Percentiles rank a stretch among this genome's conserved stretches.
phyloP scores from a whole-genome alignment of 2,329 filamentous ascomycete genomes.

The Periconia digitata region DNA sequence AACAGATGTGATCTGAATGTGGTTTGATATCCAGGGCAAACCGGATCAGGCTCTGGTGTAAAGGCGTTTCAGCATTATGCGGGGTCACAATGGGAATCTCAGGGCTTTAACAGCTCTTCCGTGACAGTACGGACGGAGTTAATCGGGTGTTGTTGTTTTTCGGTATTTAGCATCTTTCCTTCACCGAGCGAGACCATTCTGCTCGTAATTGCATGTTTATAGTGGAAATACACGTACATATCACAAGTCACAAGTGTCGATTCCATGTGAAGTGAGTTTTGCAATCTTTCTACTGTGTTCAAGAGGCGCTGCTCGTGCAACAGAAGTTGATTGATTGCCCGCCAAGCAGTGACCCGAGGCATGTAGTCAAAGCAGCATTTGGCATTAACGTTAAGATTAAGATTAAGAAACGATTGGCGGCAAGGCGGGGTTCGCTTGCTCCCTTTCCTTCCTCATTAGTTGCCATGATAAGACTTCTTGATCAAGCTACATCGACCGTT shows the following conservation, averaged over 20 bases:
- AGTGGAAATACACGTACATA: not conserved
- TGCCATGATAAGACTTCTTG: not conserved
- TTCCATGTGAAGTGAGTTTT: too few relatives aligned
- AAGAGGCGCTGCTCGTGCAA: too few relatives aligned
- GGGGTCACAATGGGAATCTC: not conserved
- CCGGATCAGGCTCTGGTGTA: conserved; percentile 5
- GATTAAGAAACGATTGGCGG: not conserved
- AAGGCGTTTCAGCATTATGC: not conserved
- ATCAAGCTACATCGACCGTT: not conserved
- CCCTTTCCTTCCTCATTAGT: not conserved
- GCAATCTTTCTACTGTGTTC: too few relatives aligned
- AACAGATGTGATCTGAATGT: not conserved
- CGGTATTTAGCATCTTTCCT: not conserved
- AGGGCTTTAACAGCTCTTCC: not conserved
- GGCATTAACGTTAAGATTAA: not conserved
- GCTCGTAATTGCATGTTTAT: not conserved
- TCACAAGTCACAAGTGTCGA: too few relatives aligned
- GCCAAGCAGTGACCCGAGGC: not conserved
- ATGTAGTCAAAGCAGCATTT: not conserved
- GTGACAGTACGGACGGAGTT: not conserved
- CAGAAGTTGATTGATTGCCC: too few relatives aligned
- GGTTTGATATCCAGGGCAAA: conserved; percentile 2
- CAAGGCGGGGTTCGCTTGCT: not conserved
- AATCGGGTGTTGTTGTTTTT: not conserved
- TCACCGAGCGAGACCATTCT: not conserved